A percentile compares a stretch with the other conserved stretches of the same genome.
phyloP scores from a whole-genome alignment of 75 land plant species.

The Larix kaempferi region DNA sequence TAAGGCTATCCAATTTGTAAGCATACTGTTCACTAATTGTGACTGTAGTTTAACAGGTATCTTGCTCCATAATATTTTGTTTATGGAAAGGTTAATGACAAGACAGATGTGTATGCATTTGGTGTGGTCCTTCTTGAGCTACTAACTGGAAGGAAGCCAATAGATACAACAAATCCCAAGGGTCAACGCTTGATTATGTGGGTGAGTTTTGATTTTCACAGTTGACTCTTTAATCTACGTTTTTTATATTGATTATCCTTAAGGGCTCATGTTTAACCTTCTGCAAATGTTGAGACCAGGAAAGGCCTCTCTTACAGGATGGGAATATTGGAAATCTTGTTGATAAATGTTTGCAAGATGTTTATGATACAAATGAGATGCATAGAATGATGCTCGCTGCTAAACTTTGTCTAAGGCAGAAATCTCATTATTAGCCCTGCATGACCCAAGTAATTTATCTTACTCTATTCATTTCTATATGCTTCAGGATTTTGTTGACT shows the following conservation, averaged over 20 bases:
- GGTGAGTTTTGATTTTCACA: slow-evolving; percentile 44
- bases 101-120: slow-evolving; percentile 88
- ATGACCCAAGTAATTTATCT: slow-evolving; percentile 48
- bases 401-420: slow-evolving; percentile 60
- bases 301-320: slow-evolving; percentile 52
- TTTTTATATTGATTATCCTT: slow-evolving; percentile 11
- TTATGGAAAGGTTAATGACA: slow-evolving; percentile 26
- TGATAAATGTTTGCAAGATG: slow-evolving; percentile 46
- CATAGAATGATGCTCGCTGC: slow-evolving; percentile 75
- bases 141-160: slow-evolving; percentile 76
- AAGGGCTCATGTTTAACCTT: background rate
- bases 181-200: slow-evolving; percentile 84
- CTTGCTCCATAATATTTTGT: no score
- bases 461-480: background rate
- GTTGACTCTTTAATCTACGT: background rate
- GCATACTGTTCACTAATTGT: no score
- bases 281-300: slow-evolving; percentile 39
- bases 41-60: no score
- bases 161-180: slow-evolving; percentile 50
- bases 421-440: slow-evolving; percentile 57
- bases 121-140: slow-evolving; percentile 94
- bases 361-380: slow-evolving; percentile 43
- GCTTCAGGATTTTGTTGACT: background rate
- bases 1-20: no score
- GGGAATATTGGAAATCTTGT: slow-evolving; percentile 37